Evolutionary conservation across 352 stramenopile genomes (phyloP).

Genomic region (Phytophthora idaei): DNA sequence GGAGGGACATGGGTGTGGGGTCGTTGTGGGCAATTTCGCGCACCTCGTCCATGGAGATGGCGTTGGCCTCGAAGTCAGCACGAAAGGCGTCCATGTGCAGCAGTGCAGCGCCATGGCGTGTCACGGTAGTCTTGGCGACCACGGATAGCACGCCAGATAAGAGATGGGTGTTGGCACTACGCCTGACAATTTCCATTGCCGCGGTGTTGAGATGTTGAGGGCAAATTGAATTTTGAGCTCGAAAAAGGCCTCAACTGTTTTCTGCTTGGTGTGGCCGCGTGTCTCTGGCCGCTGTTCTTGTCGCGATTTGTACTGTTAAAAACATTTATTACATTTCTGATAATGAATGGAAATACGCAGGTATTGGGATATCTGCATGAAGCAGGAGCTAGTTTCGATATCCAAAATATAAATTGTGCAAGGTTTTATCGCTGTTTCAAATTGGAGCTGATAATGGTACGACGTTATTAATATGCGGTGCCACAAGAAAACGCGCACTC

Average conservation of each 20-base stretch:
- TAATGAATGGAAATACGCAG: background rate
- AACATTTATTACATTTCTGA: background rate
- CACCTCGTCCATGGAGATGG: conserved; percentile 69
- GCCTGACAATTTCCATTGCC: conserved; percentile 26
- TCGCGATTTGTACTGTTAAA: background rate
- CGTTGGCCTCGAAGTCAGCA: conserved; percentile 19
- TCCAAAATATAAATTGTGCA: background rate
- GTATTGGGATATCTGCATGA: background rate
- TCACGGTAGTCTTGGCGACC: conserved; percentile 17
- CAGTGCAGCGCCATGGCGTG: conserved; percentile 16
- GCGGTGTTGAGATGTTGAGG: background rate
- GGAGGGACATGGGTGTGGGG: conserved; percentile 71
- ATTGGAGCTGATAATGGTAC: background rate
- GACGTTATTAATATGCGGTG: background rate
- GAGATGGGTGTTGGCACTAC: conserved; percentile 21
- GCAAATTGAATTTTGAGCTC: conserved; percentile 21
- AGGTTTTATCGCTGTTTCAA: conserved; percentile 2
- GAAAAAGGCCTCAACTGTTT: background rate
- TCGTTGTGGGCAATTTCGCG: conserved; percentile 51
- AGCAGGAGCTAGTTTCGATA: no score
- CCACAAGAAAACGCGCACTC: conserved; percentile 30
- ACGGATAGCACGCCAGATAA: conserved; percentile 12
- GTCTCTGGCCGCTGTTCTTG: conserved; percentile 16
- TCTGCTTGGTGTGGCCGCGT: conserved; percentile 12
- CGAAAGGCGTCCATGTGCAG: conserved; percentile 28